These are phyloP conservation scores for Boletus rubropictus DNA, from an alignment of 768 basidiomycete species.

Conservation along the genomic window DNA sequence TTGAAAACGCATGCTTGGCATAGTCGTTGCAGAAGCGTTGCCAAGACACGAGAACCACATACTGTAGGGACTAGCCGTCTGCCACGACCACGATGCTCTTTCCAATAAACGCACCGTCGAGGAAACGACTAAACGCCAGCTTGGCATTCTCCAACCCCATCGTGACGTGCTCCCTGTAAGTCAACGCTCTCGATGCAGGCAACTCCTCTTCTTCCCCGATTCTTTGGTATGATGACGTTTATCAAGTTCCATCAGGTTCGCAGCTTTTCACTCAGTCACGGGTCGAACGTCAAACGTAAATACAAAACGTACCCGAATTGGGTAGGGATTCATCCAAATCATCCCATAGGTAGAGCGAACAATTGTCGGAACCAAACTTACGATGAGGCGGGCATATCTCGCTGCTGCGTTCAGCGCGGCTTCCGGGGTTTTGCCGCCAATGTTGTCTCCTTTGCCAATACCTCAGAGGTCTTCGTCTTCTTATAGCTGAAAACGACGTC, in stretches of 20 bases:
- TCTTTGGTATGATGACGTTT: conserved; percentile 24
- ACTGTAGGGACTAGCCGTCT: neutral
- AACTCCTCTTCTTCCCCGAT: conserved; percentile 39
- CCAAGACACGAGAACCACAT: neutral
- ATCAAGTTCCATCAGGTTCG: neutral
- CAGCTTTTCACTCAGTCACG: neutral
- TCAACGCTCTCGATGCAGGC: conserved; percentile 43
- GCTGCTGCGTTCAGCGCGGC: neutral
- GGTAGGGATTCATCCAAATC: neutral
- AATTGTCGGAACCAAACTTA: neutral
- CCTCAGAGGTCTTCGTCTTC: neutral
- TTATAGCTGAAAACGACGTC: neutral
- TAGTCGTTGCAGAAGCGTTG: no score
- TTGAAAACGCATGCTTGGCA: no score
- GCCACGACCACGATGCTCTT: conserved; percentile 6
- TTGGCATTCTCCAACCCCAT: no score
- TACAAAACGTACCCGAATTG: neutral
- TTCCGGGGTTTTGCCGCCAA: neutral
- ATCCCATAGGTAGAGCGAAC: neutral
- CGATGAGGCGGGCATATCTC: neutral
- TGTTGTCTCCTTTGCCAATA: neutral
- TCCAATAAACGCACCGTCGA: conserved; percentile 1
- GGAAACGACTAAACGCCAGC: neutral
- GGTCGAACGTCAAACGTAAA: neutral
- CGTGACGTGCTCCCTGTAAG: conserved; percentile 41